phyloP scores from a whole-genome alignment of 2,329 filamentous ascomycete genomes.

The Neopestalotiopsis sp. region DNA sequence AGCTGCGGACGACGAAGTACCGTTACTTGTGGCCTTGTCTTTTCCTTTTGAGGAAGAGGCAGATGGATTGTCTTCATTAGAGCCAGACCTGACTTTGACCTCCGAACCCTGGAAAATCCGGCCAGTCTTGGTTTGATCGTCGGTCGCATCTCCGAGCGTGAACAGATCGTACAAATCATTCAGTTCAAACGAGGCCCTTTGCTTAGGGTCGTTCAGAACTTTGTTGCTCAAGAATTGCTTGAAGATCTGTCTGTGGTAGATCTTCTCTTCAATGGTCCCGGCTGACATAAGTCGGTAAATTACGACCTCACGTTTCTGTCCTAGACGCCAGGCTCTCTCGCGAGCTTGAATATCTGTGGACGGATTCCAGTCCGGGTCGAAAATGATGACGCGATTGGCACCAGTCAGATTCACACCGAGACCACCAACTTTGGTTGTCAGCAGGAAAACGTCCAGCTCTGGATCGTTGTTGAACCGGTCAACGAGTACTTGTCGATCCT shows the following conservation, averaged over 20 bases:
- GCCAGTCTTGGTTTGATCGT: slow-evolving; percentile 80
- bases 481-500: slow-evolving; percentile 85
- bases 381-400: slow-evolving; percentile 95
- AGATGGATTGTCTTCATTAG: slow-evolving; percentile 19
- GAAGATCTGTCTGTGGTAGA: slow-evolving; percentile 97
- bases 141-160: slow-evolving; percentile 70
- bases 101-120: slow-evolving; percentile 88
- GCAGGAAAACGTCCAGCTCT: slow-evolving; percentile 82
- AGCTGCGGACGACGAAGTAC: slow-evolving; percentile 13
- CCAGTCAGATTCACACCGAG: slow-evolving; percentile 94
- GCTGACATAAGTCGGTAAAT: slow-evolving; percentile 98
- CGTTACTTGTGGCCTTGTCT: slow-evolving; percentile 14
- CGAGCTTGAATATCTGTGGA: slow-evolving; percentile 95
- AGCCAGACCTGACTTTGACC: slow-evolving; percentile 61
- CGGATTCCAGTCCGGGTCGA: slow-evolving; percentile 98
- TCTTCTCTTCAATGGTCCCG: slow-evolving; percentile 98
- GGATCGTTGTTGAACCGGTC: slow-evolving; percentile 89
- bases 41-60: slow-evolving; percentile 21
- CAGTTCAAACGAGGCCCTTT: slow-evolving; percentile 88
- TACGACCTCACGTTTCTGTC: slow-evolving; percentile 92
- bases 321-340: slow-evolving; percentile 93
- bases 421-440: slow-evolving; percentile 95
- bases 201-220: slow-evolving; percentile 91
- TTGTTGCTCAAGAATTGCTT: slow-evolving; percentile 98
- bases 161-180: slow-evolving; percentile 93